Evolutionary conservation across 176 grass and related monocot genomes (phyloP), one percentile per base, ranked within the genome.

Genomic region (Puya raimondii): DNA sequence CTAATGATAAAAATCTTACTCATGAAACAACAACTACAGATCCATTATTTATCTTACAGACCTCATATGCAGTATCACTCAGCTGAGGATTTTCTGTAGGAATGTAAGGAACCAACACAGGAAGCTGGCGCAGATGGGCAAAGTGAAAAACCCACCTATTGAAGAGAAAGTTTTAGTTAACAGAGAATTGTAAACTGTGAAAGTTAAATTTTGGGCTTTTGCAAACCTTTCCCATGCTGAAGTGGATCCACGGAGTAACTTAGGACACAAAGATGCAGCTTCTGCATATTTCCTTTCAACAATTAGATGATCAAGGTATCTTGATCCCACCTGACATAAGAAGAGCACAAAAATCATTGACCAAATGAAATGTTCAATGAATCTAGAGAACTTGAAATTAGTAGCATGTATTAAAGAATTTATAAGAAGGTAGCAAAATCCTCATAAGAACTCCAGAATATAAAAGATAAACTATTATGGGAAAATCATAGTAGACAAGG

Each of bases 191-290:
- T 52, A 70, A 58, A 68, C 26, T 15, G 27, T 6, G 4, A 9
- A 77, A 10, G 2, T 6, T 22, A 58, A 2, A 59, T 13, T 8
- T 23, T 23, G 15, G 65, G 23, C 18, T 66, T 82, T 81, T 74
- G 67, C 77, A 90, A 63, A 99, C 94, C 94, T 93, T 71, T 93
- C 94, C 94, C 94, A 99, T 64, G 94, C 89, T 73, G 86, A 99
- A 76, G 89, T 69, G 73, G 89, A 99, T 63, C 89, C 90, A 51
- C 78, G 85, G 52, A 93, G 78, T 80, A 99, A 78, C 66, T 93
- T 99, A 78, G 86, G 89, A 33, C 94, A 99, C 76, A 86, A 84
- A 50, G 84, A 74, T 64, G 94, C 94, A 75, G 94, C 94, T 83
- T 99, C 89, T 74, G 89, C 84, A 65, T 99, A 93, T 74, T 89